Percentiles rank a stretch among this genome's conserved stretches.
Conservation (phyloP, 805 yeast species). For the Myxozyma vanderwaltii region DNA sequence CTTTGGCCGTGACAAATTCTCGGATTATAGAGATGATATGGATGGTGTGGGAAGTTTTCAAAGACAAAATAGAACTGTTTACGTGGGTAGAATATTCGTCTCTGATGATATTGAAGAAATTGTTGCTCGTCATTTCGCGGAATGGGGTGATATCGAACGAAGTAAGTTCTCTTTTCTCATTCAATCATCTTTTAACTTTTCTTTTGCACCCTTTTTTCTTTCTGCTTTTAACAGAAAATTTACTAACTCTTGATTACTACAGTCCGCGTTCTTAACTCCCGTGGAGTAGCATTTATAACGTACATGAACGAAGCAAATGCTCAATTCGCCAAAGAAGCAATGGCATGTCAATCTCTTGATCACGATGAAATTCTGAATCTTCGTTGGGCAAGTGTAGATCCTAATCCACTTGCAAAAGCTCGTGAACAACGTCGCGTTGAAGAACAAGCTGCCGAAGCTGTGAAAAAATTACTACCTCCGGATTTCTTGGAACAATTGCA, state of each 20-base stretch:
- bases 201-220: not conserved
- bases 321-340: constrained; percentile 94
- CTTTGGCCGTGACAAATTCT: constrained; percentile 86
- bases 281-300: constrained; percentile 78
- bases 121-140: constrained; percentile 57
- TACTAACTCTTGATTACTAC: not conserved
- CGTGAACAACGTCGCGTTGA: constrained; percentile 55
- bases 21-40: constrained; percentile 88
- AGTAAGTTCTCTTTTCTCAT: constrained; percentile 31
- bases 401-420: constrained; percentile 65
- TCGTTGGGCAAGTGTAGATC: constrained; percentile 90
- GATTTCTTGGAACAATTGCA: constrained; percentile 27
- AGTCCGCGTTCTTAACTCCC: constrained; percentile 58
- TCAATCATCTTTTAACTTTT: not conserved
- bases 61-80: constrained; percentile 69
- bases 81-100: constrained; percentile 62
- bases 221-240: not conserved
- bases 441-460: constrained; percentile 53
- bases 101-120: constrained; percentile 48
- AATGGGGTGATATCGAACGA: constrained; percentile 75
- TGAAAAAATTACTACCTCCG: constrained; percentile 44
- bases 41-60: constrained; percentile 86
- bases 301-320: constrained; percentile 71
- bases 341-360: constrained; percentile 77
- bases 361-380: constrained; percentile 67